Base-by-base conservation (phyloP, 306 rosid genomes). In the Castanea sativa region DNA sequence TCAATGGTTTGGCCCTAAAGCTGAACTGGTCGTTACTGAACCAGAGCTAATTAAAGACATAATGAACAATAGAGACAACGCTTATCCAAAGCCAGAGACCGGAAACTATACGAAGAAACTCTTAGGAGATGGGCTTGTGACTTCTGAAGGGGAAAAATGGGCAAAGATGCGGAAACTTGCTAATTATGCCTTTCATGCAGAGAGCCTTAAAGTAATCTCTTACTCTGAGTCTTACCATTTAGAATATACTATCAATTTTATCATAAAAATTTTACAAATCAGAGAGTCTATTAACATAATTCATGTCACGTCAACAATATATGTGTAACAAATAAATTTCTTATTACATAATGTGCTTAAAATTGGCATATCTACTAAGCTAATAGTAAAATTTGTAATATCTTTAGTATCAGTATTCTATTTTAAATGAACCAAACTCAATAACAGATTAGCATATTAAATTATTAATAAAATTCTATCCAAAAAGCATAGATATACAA, bases 91-190 rank as follows among this genome's bases (percentile, higher is more conserved):
- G 76, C 11, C 1, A 3, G 29, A 77, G 19, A 2, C 13, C 5
- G 0, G 1, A 18, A 29, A 5, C 20, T 15, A 25, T 29, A 0
- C 16, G 1, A 75, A 70, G 73, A 77, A 68, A 71, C 16, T 86
- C 16, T 45, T 86, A 5, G 69, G 69, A 55, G 75, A 78, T 41
- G 75, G 81, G 1, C 68, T 78, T 4, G 55, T 20, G 29, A 69
- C 29, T 6, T 32, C 75, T 5, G 20, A 69, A 55, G 81, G 75
- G 41, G 75, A 78, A 69, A 78, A 78, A 69, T 78, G 81, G 81
- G 38, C 19, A 15, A 78, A 78, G 20, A 16, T 78, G 25, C 29
- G 69, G 20, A 69, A 78, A 59, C 18, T 56, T 55, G 74, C 74
- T 18, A 70, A 70, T 23, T 19, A 12, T 41, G 25, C 74, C 56